Conservation (phyloP, 371 early-diverging fungal species). For the Phascolomyces articulosus region DNA sequence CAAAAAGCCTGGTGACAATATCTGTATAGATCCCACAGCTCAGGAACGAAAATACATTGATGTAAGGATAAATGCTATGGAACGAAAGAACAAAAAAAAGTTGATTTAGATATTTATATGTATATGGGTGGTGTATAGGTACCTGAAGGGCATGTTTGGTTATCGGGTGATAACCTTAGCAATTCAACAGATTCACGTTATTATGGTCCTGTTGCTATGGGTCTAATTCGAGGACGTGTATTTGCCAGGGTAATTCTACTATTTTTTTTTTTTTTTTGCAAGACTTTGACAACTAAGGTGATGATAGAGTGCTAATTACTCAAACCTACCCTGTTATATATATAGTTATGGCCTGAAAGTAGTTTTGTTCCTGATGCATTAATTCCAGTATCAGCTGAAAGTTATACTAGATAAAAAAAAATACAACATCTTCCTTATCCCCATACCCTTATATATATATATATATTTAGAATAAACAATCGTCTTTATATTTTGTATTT, state of each 20-base stretch:
- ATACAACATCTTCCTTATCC: background rate
- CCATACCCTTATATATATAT: background rate
- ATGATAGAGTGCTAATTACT: background rate
- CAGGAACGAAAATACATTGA: conserved; percentile 55
- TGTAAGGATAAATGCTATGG: conserved; percentile 27
- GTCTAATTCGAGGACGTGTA: conserved; percentile 76
- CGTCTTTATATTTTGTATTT: no score
- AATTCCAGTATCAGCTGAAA: conserved; percentile 17
- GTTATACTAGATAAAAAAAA: conserved; percentile 10
- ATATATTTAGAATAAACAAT: no score
- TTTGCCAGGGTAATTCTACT: conserved; percentile 61
- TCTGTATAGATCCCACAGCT: conserved; percentile 70
- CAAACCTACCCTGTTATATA: background rate
- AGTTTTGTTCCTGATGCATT: conserved; percentile 27
- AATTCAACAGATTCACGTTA: conserved; percentile 81
- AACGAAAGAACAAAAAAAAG: background rate
- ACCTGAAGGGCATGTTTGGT: conserved; percentile 73
- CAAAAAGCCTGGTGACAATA: conserved; percentile 70
- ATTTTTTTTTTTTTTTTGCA: no score
- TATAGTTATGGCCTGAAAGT: conserved; percentile 43
- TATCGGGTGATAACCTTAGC: conserved; percentile 80
- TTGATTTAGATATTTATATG: no score
- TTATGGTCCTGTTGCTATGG: conserved; percentile 86
- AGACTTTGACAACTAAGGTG: no score
- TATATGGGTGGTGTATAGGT: conserved; percentile 30